Conservation (phyloP, 2,329 filamentous ascomycete genomes). For the Madurella mycetomatis region DNA sequence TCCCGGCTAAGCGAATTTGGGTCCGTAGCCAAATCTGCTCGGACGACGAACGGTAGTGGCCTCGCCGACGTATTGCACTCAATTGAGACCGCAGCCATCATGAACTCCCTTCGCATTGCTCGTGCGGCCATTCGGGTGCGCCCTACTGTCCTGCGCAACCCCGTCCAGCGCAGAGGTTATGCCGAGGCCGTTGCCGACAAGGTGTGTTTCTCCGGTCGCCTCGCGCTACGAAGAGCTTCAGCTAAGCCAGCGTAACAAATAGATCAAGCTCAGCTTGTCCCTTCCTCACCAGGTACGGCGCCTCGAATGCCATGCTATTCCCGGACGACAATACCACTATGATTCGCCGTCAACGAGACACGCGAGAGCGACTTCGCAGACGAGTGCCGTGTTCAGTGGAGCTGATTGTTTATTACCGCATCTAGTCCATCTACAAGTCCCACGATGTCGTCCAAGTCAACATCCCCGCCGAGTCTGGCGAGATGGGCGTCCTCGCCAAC, state of each 20-base stretch:
- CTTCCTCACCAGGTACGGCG: conserved; percentile 95
- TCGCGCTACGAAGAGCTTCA: conserved; percentile 2
- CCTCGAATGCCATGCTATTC: neutral
- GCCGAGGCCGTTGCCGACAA: conserved; percentile 84
- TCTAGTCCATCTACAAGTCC: conserved; percentile 65
- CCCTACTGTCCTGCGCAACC: conserved; percentile 69
- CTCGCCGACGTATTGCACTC: conserved; percentile 42
- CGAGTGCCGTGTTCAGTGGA: conserved; percentile 9
- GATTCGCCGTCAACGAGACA: conserved; percentile 24
- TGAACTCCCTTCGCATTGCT: conserved; percentile 94
- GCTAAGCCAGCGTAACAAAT: conserved; percentile 15
- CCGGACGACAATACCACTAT: neutral
- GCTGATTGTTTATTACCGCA: conserved; percentile 49
- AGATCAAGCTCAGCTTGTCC: conserved; percentile 96
- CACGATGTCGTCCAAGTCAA: conserved; percentile 89
- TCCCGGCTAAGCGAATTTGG: conserved; percentile 28
- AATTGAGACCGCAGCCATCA: conserved; percentile 57
- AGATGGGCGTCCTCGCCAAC: conserved; percentile 99
- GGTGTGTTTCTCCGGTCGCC: conserved; percentile 33
- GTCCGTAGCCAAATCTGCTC: conserved; percentile 39
- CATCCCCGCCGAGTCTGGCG: conserved; percentile 93
- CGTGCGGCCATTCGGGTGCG: conserved; percentile 82
- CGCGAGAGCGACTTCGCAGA: neutral
- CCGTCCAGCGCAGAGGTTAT: conserved; percentile 83
- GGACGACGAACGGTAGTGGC: conserved; percentile 36